Conservation (phyloP, 768 basidiomycete genomes). For the Leccinum obscurum region DNA sequence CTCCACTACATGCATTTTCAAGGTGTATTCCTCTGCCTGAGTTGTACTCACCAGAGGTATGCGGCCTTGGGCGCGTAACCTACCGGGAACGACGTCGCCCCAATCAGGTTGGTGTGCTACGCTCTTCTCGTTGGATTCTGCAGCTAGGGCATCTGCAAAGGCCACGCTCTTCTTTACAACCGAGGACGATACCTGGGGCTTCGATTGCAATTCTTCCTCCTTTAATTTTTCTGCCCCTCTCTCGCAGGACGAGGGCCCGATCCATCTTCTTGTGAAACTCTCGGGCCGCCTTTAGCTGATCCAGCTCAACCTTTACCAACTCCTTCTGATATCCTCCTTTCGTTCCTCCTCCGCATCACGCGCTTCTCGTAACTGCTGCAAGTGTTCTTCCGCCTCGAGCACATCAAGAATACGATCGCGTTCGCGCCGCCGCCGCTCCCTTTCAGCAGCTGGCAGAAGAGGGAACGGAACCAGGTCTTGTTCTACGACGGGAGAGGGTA, state of each 20-base stretch:
- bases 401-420: conserved; percentile 64
- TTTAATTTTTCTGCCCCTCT: too few species aligned
- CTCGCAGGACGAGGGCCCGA: too few species aligned
- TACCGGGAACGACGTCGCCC: conserved; percentile 57
- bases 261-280: too few species aligned
- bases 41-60: conserved; percentile 34
- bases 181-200: conserved; percentile 30
- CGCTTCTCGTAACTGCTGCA: conserved; percentile 43
- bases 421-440: conserved; percentile 53
- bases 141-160: conserved; percentile 50
- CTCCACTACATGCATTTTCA: conserved; percentile 73
- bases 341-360: conserved; percentile 39
- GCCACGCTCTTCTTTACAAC: conserved; percentile 61
- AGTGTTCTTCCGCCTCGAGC: conserved; percentile 69
- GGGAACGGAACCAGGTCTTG: conserved; percentile 48
- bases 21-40: conserved; percentile 43
- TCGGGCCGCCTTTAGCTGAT: too few species aligned
- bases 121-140: conserved; percentile 19
- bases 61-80: conserved; percentile 42
- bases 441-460: conserved; percentile 45
- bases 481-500: conserved; percentile 34
- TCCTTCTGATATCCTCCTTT: too few species aligned
- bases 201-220: conserved; percentile 28
- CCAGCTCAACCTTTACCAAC: too few species aligned
- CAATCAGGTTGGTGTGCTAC: conserved; percentile 36